A percentile compares a stretch with the other conserved stretches of the same genome.
Evolutionary conservation across 2,329 filamentous ascomycete genomes (phyloP).

Genomic region (Fusarium globosum): DNA sequence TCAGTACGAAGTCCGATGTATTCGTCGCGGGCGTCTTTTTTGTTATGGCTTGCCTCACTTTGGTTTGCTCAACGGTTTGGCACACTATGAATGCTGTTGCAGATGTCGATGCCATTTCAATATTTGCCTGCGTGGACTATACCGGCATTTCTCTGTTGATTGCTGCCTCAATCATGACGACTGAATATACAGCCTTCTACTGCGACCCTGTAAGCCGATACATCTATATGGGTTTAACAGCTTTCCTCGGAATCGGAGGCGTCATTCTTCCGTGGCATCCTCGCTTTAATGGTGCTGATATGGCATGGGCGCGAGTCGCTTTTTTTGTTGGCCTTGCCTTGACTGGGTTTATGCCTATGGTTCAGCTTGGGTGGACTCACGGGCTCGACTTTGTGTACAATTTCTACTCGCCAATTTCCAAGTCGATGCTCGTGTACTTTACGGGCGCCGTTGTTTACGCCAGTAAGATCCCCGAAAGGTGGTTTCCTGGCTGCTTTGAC

Average conservation of each 20-base stretch:
- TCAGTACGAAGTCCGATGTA: slow-evolving; percentile 88
- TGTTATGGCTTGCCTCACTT: slow-evolving; percentile 92
- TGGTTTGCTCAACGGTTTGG: slow-evolving; percentile 96
- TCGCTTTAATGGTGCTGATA: slow-evolving; percentile 89
- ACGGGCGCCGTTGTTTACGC: slow-evolving; percentile 88
- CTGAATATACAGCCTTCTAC: slow-evolving; percentile 98
- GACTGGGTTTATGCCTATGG: slow-evolving; percentile 88
- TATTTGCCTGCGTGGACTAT: slow-evolving; percentile 98
- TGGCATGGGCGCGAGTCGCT: slow-evolving; percentile 90
- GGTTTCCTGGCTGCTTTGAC: slow-evolving; percentile 92
- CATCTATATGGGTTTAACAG: slow-evolving; percentile 86
- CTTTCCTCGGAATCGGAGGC: slow-evolving; percentile 83
- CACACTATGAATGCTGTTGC: slow-evolving; percentile 99
- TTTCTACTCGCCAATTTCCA: slow-evolving; percentile 89
- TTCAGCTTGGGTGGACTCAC: slow-evolving; percentile 83
- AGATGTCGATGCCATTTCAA: slow-evolving; percentile 87
- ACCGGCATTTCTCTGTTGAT: slow-evolving; percentile 96
- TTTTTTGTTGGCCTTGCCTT: slow-evolving; percentile 90
- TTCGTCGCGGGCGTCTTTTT: slow-evolving; percentile 95
- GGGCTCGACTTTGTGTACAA: slow-evolving; percentile 83
- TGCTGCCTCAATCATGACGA: slow-evolving; percentile 96
- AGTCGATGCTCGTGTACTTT: slow-evolving; percentile 89
- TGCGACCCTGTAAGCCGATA: slow-evolving; percentile 91
- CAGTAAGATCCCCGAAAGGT: slow-evolving; percentile 91
- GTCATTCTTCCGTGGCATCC: slow-evolving; percentile 97